phyloP scores from a whole-genome alignment of 495 filamentous ascomycete species.

The Trichoderma reesei region DNA sequence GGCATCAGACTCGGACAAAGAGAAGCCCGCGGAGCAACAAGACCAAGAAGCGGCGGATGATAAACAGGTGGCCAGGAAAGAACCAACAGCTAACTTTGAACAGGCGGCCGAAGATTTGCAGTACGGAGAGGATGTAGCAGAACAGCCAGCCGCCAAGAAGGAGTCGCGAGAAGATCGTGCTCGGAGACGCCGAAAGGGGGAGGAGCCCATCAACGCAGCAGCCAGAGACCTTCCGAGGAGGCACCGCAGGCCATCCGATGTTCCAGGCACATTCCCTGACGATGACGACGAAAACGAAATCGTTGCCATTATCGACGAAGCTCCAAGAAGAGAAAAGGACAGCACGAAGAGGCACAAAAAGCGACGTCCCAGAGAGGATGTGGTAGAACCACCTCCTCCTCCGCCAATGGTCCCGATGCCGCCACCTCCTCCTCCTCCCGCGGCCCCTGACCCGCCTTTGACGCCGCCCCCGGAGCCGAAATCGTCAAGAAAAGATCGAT shows the following conservation, averaged over 20 bases:
- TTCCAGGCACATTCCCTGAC: slow-evolving; percentile 43
- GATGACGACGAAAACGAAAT: slow-evolving; percentile 37
- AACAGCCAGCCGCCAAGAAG: slow-evolving; percentile 14
- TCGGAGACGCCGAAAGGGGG: background rate
- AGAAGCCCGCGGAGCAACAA: slow-evolving; percentile 48
- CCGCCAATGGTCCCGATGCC: slow-evolving; percentile 18
- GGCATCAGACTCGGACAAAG: slow-evolving; percentile 33
- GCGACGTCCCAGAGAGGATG: background rate
- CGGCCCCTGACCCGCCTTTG: slow-evolving; percentile 34
- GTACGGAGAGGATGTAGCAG: slow-evolving; percentile 17
- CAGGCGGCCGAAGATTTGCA: background rate
- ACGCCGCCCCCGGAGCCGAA: slow-evolving; percentile 30
- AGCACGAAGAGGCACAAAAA: background rate
- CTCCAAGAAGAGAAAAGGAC: slow-evolving; percentile 24
- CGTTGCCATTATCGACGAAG: slow-evolving; percentile 38
- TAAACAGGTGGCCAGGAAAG: background rate
- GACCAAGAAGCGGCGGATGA: slow-evolving; percentile 40
- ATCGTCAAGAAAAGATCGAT: slow-evolving; percentile 35
- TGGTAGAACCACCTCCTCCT: background rate
- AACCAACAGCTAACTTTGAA: slow-evolving; percentile 5
- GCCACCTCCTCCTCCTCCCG: slow-evolving; percentile 36
- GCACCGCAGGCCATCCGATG: slow-evolving; percentile 44
- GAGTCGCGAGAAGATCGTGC: background rate
- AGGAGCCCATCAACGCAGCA: slow-evolving; percentile 7
- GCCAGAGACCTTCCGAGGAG: slow-evolving; percentile 17